Conservation (phyloP, 345 rosid species). For the Lepidium aucheri region DNA sequence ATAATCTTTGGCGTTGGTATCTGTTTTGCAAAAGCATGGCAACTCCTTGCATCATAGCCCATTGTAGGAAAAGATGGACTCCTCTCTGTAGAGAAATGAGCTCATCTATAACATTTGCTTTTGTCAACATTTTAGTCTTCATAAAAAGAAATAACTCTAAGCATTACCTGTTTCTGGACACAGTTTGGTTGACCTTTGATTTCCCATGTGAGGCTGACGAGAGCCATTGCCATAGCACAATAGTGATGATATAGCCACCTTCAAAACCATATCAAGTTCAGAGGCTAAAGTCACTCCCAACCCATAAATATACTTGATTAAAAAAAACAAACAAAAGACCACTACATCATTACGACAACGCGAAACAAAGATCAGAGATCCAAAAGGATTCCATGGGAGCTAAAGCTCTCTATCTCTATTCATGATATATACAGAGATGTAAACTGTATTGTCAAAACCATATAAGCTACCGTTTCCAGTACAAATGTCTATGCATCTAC, state of each 20-base stretch:
- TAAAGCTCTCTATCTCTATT: background rate
- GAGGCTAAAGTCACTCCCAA: background rate
- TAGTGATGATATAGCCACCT: conserved; percentile 99
- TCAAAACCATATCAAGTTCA: conserved; percentile 24
- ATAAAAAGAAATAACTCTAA: conserved; percentile 12
- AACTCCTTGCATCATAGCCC: conserved; percentile 99
- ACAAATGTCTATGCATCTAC: background rate
- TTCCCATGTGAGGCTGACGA: conserved; percentile 99
- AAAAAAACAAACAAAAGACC: background rate
- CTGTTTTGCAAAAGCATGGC: conserved; percentile 98
- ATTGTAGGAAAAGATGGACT: conserved; percentile 93
- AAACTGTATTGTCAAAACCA: background rate
- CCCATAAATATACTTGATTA: background rate
- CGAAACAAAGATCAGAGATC: too few relatives aligned
- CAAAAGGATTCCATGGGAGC: background rate
- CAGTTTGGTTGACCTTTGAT: conserved; percentile 97
- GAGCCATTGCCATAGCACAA: conserved; percentile 91
- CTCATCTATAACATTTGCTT: background rate
- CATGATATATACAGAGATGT: background rate
- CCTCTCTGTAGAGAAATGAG: conserved; percentile 62
- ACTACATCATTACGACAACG: background rate
- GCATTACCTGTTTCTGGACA: conserved; percentile 77
- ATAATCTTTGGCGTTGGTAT: conserved; percentile 98
- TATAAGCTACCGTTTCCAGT: background rate
- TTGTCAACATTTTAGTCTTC: background rate